Base-by-base conservation (phyloP, 177 flowering plant genomes). In the Telopea speciosissima region DNA sequence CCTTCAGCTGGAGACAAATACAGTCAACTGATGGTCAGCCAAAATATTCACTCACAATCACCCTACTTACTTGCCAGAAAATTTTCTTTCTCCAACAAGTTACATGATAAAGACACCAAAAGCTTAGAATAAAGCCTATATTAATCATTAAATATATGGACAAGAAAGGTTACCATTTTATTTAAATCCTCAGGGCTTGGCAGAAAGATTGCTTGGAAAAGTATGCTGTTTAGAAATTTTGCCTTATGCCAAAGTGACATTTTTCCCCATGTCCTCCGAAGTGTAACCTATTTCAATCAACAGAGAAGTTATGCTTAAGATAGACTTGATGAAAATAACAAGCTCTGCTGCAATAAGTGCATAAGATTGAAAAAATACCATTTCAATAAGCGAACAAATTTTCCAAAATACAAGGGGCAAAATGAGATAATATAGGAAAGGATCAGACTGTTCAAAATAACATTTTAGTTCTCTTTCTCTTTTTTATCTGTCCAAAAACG, bases 161-260 rank as follows among this genome's bases (percentile, higher is more conserved):
- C 10, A 69, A 62, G 65, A 6, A 25, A 68, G 36, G 67, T 77
- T 82, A 93, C 99, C 96, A 87, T 83, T 80, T 80, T 85, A 69
- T 82, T 85, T 64, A 95, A 87, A 63, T 84, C 91, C 26, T 85
- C 90, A 25, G 97, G 72, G 71, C 92, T 89, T 33, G 98, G 99
- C 75, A 95, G 75, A 81, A 89, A 88, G 56, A 90, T 64, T 66
- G 88, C 87, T 82, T 93, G 98, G 76, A 90, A 91, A 70, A 91
- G 62, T 3, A 91, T 75, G 52, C 86, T 83, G 69, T 79, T 84
- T 3, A 93, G 2, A 62, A 95, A 79, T 77, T 90, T 93, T 63
- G 74, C 71, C 84, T 86, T 95, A 73, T 95, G 97, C 97, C 98
- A 92, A 71, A 90, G 80, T 1, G 93, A 84, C 99, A 95, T 93